Base-by-base conservation (phyloP, 2,329 filamentous ascomycete genomes). In the Fusarium secorum region DNA sequence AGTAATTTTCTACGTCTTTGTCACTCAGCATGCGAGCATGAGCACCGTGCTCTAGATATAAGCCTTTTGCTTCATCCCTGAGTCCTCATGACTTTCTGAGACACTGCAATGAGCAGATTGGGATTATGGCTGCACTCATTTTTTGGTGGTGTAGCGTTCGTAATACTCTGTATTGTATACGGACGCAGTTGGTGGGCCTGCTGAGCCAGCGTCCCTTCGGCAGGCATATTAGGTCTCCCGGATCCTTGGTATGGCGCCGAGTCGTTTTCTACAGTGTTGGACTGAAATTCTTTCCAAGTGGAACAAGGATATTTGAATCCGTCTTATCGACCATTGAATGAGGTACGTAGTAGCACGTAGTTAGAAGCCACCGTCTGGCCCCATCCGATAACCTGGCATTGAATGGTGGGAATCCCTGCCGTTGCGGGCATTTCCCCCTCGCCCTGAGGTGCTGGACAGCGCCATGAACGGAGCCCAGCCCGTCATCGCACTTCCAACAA, bases 291-390 rank as follows among this genome's bases (percentile, higher is more conserved):
- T 45, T 60, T 54, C 18, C 46, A 52, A 68, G 63, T 64, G 54
- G 58, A 71, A 71, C 68, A 57, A 38, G 63, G 68, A 42, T 64
- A 55, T 59, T 55, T 60, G 54, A 60, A 68, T 44, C 65, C 57
- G 54, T 32, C 53, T 72, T 58, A 70, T 75, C 58, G 38, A 66
- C 72, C 63, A 75, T 66, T 74, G 71, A 76, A 74, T 71, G 28
- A 54, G 38, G 66, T 61, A 55, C 53, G 39, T 45, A 55, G 38
- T 48, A 65, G 63, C 22, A 66, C 30, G 30, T 66, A 61, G 72
- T 70, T 60, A 66, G 63, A 75, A 76, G 74, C 74, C 74, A 76
- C 74, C 72, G 67, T 70, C 70, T 67, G 64, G 66, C 70, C 68
- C 71, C 72, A 64, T 75, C 68, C 71, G 67, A 73, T 71, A 74